Evolutionary conservation across 768 basidiomycete genomes (phyloP), one percentile per base, ranked within the genome.

Genomic region (Lactifluus subvellereus): DNA sequence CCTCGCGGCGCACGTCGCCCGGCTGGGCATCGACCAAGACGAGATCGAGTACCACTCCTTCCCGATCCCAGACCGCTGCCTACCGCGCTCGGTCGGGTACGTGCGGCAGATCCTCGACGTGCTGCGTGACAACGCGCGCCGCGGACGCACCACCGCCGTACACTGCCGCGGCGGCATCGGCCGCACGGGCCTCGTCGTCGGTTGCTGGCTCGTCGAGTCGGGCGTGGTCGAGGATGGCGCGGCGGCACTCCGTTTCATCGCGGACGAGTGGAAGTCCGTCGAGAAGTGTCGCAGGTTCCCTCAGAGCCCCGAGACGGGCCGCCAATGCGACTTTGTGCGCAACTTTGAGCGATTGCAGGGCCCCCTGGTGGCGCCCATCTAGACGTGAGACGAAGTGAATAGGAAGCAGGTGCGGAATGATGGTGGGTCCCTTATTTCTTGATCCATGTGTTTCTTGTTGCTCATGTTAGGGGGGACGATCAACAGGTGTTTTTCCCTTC

Each of bases 111-210:
- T 89, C 59, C 74, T 91, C 57, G 76, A 76, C 56, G 83, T 84
- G 14, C 73, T 90, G 11, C 71, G 80, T 33, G 84, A 86, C 69
- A 87, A 87, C 67, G 80, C 84, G 64, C 70, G 69, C 7, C 78
- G 83, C 4, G 84, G 82, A 2, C 78, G 88, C 14, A 78, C 85
- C 38, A 77, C 75, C n/a, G 89, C 88, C 5, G 88, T 91, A 6
- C 89, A 91, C 69, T 91, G 89, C 70, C 80, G 88, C 9, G 89
- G 89, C 2, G 89, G 89, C 0, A 90, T 90, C 54, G 89, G 88
- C 1, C 76, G 88, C 40, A 84, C 82, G 0, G 82, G 82, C 22
- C 76, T 83, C 74, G 81, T 84, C 54, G 77, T 84, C 48, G 87
- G 88, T 14, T 90, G 88, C 71, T 90, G 87, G 87, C 82, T 90